Base-by-base conservation (phyloP, 2,329 filamentous ascomycete genomes). In the Coleophoma cylindrospora region DNA sequence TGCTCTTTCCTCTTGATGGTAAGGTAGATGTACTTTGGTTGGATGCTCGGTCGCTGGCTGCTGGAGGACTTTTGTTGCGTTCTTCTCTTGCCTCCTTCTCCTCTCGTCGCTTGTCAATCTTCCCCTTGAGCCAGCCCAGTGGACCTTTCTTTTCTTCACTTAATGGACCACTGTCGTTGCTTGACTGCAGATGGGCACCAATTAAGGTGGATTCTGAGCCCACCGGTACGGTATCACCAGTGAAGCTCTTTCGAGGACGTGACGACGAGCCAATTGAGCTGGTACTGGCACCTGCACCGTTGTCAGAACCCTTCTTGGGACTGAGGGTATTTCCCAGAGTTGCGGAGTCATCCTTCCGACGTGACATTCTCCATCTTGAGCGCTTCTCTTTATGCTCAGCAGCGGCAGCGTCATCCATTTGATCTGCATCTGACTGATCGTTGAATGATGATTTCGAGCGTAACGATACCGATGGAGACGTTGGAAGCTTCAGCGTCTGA, bases 381-480 rank as follows among this genome's bases (percentile, higher is more conserved):
- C 78, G 81, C 61, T 85, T 87, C 67, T 84, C 87, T 48, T 87
- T 83, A 58, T 79, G 84, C 48, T 87, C 83, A 13, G 81, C 73
- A 17, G 66, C 61, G 34, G 58, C 54, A 7, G 64, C 60, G 1
- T 90, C 87, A 27, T 91, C 88, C 10, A 77, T 67, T 53, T 87
- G 83, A 54, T 95, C 91, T 32, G 84, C 65, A 63, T 96, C 91
- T 0, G 90, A 95, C 19, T 85, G 82, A 57, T 95, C 91, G 21
- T 92, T 94, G 56, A 83, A 81, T 3, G 79, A 83, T 1, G 79
- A 80, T 43, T 77, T 77, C 1, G 80, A 81, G 45, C 78, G 77
- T 51, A 91, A 75, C 0, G 91, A 95, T 3, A 84, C 81, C 1
- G 87, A 81, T 0, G 89, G 89, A 1, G 90, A 95, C 52, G 79